Conservation (phyloP, 1,284 basidiomycete genomes). For the Apiotrichum veenhuisii region DNA sequence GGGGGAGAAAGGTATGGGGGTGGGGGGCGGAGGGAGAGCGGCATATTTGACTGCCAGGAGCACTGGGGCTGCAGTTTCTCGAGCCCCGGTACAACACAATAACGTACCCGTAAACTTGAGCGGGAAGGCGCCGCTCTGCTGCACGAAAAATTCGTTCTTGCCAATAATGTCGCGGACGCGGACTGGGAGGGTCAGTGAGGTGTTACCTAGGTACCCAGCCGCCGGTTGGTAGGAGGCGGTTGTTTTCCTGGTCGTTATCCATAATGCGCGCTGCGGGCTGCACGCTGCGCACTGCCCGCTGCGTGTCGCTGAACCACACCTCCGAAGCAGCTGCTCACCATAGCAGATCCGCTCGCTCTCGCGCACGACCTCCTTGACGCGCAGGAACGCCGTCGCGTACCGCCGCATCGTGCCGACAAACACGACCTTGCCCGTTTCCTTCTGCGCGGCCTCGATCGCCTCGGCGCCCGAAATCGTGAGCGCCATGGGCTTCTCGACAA, state of each 20-base stretch:
- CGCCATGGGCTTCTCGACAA: conserved; percentile 44
- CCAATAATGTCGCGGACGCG: conserved; percentile 52
- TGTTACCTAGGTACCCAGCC: too few relatives aligned
- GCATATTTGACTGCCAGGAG: too few relatives aligned
- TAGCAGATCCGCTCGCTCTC: conserved; percentile 10
- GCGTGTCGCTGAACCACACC: too few relatives aligned
- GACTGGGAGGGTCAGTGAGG: conserved; percentile 19
- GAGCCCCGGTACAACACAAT: too few relatives aligned
- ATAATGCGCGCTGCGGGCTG: too few relatives aligned
- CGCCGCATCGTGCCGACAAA: conserved; percentile 51
- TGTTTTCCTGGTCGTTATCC: too few relatives aligned
- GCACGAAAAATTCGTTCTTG: conserved; percentile 47
- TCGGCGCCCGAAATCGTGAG: conserved; percentile 27
- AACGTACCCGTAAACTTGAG: conserved; percentile 9
- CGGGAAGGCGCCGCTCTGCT: conserved; percentile 14
- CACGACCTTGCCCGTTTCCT: conserved; percentile 20
- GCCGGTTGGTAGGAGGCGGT: too few relatives aligned
- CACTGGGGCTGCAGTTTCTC: too few relatives aligned
- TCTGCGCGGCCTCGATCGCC: conserved; percentile 23
- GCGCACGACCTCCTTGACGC: conserved; percentile 38
- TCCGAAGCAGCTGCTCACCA: too few relatives aligned
- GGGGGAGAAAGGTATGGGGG: too few relatives aligned
- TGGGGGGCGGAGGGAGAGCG: too few relatives aligned
- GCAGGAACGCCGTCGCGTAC: conserved; percentile 46
- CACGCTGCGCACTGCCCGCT: too few relatives aligned